Conservation (phyloP, 495 filamentous ascomycete genomes). For the Parmelia sp. region DNA sequence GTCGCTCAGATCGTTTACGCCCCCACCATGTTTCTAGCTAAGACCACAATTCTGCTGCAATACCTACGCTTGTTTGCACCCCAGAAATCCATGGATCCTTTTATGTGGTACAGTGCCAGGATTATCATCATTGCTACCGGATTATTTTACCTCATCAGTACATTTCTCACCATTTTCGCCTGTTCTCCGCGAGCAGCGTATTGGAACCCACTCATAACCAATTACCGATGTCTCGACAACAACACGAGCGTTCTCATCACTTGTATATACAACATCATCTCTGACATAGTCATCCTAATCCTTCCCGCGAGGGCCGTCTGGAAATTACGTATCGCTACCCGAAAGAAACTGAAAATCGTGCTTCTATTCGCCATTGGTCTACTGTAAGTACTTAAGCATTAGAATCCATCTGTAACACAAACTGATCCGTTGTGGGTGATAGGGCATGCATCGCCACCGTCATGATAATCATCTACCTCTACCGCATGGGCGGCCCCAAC, state of each 20-base stretch:
- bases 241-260: background rate
- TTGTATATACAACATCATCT: background rate
- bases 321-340: background rate
- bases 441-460: background rate
- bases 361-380: slow-evolving; percentile 10
- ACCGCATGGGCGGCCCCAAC: background rate
- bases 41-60: background rate
- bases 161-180: slow-evolving; percentile 9
- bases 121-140: background rate
- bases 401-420: background rate
- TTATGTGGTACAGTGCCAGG: slow-evolving; percentile 3
- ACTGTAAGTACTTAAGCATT: background rate
- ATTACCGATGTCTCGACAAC: background rate
- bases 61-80: background rate
- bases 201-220: slow-evolving; percentile 7
- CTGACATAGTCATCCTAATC: background rate
- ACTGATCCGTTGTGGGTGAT: background rate
- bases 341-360: slow-evolving; percentile 3
- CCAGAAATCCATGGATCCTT: background rate
- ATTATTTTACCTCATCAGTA: background rate
- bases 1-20: background rate
- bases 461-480: background rate
- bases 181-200: slow-evolving; percentile 9
- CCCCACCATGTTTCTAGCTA: background rate
- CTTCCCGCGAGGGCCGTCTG: slow-evolving; percentile 4